phyloP scores from a whole-genome alignment of 768 basidiomycete species.

The Cystofilobasidium macerans region DNA sequence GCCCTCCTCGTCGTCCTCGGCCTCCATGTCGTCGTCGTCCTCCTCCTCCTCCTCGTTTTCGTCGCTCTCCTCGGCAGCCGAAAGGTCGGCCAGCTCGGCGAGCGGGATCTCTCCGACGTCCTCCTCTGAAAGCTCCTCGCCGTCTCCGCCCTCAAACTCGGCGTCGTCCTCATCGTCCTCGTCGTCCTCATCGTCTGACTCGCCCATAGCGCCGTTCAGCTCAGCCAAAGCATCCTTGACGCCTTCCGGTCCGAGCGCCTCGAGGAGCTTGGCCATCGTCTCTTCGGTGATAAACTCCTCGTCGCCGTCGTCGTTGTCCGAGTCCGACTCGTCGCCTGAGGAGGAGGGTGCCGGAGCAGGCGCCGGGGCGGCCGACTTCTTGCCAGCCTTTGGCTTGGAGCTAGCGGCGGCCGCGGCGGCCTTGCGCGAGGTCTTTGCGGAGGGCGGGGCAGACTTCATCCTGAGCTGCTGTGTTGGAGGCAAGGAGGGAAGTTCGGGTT shows the following conservation, averaged over 20 bases:
- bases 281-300: constrained; percentile 16
- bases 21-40: constrained; percentile 14
- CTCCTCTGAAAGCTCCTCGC: constrained; percentile 3
- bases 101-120: background rate
- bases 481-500: background rate
- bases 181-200: constrained; percentile 6
- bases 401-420: too few species aligned
- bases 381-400: constrained; percentile 16
- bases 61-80: constrained; percentile 11
- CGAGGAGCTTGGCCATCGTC: constrained; percentile 22
- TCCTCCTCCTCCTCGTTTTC: constrained; percentile 20
- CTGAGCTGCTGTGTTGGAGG: constrained; percentile 6
- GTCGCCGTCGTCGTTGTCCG: constrained; percentile 6
- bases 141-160: constrained; percentile 18
- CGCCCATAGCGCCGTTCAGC: constrained; percentile 2
- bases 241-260: constrained; percentile 24
- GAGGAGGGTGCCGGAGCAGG: constrained; percentile 8
- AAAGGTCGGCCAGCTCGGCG: background rate
- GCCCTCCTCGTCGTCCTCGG: constrained; percentile 36
- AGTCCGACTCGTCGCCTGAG: background rate
- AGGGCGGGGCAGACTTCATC: background rate
- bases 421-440: background rate
- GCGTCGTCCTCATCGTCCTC: constrained; percentile 24
- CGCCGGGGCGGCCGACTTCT: constrained; percentile 14
- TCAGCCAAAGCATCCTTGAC: constrained; percentile 24